Evolutionary conservation across 1,284 basidiomycete species (phyloP).

Genomic region (Ceratobasidium sp.): DNA sequence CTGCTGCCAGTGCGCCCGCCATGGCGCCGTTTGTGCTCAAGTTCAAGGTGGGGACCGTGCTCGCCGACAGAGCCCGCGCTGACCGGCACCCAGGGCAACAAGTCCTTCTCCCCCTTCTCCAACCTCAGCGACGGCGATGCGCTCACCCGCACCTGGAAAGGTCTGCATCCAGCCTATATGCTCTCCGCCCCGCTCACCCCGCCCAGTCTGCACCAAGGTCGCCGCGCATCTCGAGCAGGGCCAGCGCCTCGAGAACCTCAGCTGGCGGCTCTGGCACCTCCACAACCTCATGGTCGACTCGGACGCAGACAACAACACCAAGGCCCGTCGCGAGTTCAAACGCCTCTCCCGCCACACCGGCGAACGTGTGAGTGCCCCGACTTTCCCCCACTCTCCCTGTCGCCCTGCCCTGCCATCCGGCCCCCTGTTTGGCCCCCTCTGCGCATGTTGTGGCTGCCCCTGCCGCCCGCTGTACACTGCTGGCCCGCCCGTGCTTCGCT

Average conservation of each 20-base stretch:
- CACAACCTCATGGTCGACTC: slow-evolving; percentile 86
- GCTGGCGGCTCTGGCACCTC: slow-evolving; percentile 86
- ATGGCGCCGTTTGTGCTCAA: slow-evolving; percentile 46
- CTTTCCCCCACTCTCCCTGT: not conserved
- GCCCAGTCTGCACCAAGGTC: slow-evolving; percentile 53
- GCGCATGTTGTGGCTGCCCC: not conserved
- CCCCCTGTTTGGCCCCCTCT: not conserved
- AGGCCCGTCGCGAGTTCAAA: slow-evolving; percentile 84
- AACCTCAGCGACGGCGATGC: slow-evolving; percentile 81
- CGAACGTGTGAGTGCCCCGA: slow-evolving; percentile 63
- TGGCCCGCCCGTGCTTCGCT: not conserved
- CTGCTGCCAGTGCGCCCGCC: not conserved
- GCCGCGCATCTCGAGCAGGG: slow-evolving; percentile 81
- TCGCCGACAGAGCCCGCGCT: slow-evolving; percentile 7
- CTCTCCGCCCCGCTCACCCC: not conserved
- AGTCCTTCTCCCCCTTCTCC: slow-evolving; percentile 87
- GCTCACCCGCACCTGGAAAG: slow-evolving; percentile 85
- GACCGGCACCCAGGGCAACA: slow-evolving; percentile 69
- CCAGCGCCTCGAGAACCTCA: slow-evolving; percentile 83
- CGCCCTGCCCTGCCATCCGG: not conserved
- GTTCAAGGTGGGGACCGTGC: slow-evolving; percentile 43
- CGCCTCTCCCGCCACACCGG: slow-evolving; percentile 83
- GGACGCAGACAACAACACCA: slow-evolving; percentile 67
- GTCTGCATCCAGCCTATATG: slow-evolving; percentile 2
- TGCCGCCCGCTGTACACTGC: not conserved